phyloP scores from a whole-genome alignment of 805 yeast genomes.

The Candida awuae region DNA sequence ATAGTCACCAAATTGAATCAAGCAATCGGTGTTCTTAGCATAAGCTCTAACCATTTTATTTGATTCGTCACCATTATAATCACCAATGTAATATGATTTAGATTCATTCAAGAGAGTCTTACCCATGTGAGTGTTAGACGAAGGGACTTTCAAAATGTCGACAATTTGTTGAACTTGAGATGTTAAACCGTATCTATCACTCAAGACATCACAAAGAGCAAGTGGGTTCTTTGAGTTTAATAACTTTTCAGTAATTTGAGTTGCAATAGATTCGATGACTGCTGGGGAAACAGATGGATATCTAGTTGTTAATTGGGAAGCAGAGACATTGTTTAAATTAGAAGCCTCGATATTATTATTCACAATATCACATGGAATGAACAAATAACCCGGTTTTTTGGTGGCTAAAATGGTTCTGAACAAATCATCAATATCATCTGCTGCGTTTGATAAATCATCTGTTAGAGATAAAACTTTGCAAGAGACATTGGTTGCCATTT shows the following conservation, averaged over 20 bases:
- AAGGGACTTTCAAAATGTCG: slow-evolving; percentile 42
- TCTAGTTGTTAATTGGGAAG: slow-evolving; percentile 17
- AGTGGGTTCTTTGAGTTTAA: slow-evolving; percentile 52
- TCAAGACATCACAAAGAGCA: slow-evolving; percentile 62
- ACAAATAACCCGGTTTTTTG: slow-evolving; percentile 77
- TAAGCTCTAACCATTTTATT: slow-evolving; percentile 38
- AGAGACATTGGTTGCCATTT: slow-evolving; percentile 48
- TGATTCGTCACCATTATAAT: slow-evolving; percentile 58
- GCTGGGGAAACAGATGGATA: slow-evolving; percentile 18
- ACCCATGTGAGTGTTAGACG: slow-evolving; percentile 58
- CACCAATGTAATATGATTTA: slow-evolving; percentile 57
- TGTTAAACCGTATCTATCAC: slow-evolving; percentile 51
- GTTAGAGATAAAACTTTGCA: slow-evolving; percentile 47
- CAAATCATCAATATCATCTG: slow-evolving; percentile 60
- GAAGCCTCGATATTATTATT: slow-evolving; percentile 34
- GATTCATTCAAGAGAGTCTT: slow-evolving; percentile 69
- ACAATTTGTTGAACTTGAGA: slow-evolving; percentile 42
- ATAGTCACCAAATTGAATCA: slow-evolving; percentile 63
- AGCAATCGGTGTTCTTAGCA: slow-evolving; percentile 53
- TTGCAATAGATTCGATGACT: slow-evolving; percentile 16
- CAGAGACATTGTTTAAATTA: slow-evolving; percentile 17
- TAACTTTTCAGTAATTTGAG: slow-evolving; percentile 40
- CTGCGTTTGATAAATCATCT: slow-evolving; percentile 39
- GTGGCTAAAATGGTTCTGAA: slow-evolving; percentile 45
- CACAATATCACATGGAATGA: slow-evolving; percentile 65